These are phyloP conservation scores for Leccinum subgranulosum DNA, from an alignment of 768 basidiomycete genomes.

Conservation along the genomic window DNA sequence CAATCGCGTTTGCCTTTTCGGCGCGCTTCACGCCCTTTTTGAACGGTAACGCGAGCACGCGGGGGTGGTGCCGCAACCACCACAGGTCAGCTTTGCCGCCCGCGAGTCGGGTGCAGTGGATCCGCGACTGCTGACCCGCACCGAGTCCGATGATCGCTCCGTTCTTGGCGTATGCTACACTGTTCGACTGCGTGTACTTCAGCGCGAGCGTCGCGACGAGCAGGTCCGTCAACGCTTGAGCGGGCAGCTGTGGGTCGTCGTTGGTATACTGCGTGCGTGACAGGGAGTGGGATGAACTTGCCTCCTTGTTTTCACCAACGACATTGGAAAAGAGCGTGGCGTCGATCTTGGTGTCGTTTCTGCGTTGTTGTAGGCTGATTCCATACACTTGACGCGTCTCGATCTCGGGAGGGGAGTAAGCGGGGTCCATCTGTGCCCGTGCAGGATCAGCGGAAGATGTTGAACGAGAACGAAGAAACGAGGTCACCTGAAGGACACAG, in stretches of 20 bases:
- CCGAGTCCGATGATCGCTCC: slow-evolving; percentile 95
- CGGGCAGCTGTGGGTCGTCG: slow-evolving; percentile 54
- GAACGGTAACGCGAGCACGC: slow-evolving; percentile 90
- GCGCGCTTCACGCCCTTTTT: slow-evolving; percentile 97
- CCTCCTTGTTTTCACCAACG: slow-evolving; percentile 86
- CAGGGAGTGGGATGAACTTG: slow-evolving; percentile 31
- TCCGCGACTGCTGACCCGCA: slow-evolving; percentile 97
- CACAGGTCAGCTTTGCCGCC: slow-evolving; percentile 98
- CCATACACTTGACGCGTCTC: slow-evolving; percentile 98
- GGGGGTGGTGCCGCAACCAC: slow-evolving; percentile 98
- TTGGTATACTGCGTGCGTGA: neutral
- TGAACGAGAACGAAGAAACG: neutral
- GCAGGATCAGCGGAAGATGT: slow-evolving; percentile 5
- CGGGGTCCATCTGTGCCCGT: slow-evolving; percentile 81
- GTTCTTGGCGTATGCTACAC: slow-evolving; percentile 90
- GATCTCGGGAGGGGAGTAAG: slow-evolving; percentile 69
- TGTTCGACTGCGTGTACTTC: slow-evolving; percentile 99
- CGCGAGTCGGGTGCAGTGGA: slow-evolving; percentile 98
- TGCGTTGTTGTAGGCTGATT: slow-evolving; percentile 80
- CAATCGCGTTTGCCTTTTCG: slow-evolving; percentile 98
- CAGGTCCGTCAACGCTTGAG: slow-evolving; percentile 79
- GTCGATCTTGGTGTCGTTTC: slow-evolving; percentile 90
- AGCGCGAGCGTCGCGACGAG: slow-evolving; percentile 95
- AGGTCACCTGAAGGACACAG: slow-evolving; percentile 84
- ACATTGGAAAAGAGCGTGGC: slow-evolving; percentile 78